A percentile compares a stretch with the other conserved stretches of the same genome.
phyloP scores from a whole-genome alignment of 2,329 filamentous ascomycete species.

The Drechslerella coelobrocha region DNA sequence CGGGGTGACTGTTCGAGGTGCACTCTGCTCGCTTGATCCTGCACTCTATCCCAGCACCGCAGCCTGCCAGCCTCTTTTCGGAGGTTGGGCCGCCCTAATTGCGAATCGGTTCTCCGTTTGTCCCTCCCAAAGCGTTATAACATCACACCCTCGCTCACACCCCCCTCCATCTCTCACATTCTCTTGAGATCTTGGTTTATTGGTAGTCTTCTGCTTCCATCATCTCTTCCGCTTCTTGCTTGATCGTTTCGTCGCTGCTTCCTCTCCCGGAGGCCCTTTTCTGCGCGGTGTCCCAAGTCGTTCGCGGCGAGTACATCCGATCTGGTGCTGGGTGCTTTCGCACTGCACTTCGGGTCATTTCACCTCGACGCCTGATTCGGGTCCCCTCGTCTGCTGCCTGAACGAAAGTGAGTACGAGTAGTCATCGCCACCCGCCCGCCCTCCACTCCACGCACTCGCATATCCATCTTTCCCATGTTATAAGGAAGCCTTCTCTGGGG shows the following conservation, averaged over 20 bases:
- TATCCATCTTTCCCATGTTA: not conserved
- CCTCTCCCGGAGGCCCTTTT: not conserved
- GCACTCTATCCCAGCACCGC: too few relatives aligned
- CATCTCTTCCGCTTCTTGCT: not conserved
- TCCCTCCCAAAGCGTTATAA: not conserved
- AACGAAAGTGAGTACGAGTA: slow-evolving; percentile 4
- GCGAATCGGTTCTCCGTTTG: too few relatives aligned
- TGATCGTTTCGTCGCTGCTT: not conserved
- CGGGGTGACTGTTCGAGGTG: too few relatives aligned
- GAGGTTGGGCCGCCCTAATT: too few relatives aligned
- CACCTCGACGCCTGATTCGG: slow-evolving; percentile 33
- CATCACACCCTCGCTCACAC: slow-evolving; percentile 11
- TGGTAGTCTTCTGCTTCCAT: not conserved
- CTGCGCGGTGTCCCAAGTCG: not conserved
- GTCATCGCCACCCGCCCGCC: not conserved
- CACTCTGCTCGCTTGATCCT: slow-evolving; percentile 2
- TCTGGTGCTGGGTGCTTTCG: slow-evolving; percentile 25
- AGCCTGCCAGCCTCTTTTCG: not conserved
- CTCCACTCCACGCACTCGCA: not conserved
- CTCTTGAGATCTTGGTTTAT: too few relatives aligned
- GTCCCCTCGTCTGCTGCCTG: slow-evolving; percentile 8
- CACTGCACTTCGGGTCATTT: slow-evolving; percentile 33
- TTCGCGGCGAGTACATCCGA: slow-evolving; percentile 25
- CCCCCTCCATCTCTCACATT: not conserved
- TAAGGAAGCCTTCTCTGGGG: slow-evolving; percentile 5